These are phyloP conservation scores for Fusarium acutatum DNA, from an alignment of 2,329 filamentous ascomycete genomes.

Conservation along the genomic window DNA sequence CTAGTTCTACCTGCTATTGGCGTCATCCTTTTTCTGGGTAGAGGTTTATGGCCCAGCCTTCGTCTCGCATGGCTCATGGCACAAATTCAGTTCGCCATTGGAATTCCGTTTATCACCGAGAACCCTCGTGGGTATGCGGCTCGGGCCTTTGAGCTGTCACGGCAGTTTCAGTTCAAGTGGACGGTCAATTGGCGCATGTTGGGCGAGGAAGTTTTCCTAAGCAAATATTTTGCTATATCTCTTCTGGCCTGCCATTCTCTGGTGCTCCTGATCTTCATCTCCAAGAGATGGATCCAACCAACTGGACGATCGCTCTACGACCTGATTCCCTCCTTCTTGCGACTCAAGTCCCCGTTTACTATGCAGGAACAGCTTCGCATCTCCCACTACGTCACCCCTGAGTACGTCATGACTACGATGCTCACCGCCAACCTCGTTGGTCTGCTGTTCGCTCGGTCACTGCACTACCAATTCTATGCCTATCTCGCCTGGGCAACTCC, in stretches of 20 bases:
- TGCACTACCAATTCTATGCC: conserved; percentile 96
- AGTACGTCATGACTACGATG: conserved; percentile 79
- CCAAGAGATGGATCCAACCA: conserved; percentile 76
- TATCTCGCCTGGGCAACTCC: conserved; percentile 92
- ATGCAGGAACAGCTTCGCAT: conserved; percentile 64
- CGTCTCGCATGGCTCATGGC: conserved; percentile 75
- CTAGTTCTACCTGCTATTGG: conserved; percentile 84
- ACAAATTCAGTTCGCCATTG: conserved; percentile 77
- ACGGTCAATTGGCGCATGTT: conserved; percentile 99
- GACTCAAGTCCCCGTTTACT: conserved; percentile 55
- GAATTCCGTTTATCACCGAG: conserved; percentile 72
- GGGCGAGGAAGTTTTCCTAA: conserved; percentile 82
- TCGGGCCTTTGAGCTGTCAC: conserved; percentile 88
- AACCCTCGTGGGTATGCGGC: conserved; percentile 78
- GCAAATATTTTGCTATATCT: conserved; percentile 69
- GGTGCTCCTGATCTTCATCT: conserved; percentile 73
- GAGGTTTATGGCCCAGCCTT: conserved; percentile 72
- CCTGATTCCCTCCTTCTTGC: conserved; percentile 59
- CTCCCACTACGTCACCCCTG: conserved; percentile 68
- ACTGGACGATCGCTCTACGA: conserved; percentile 65
- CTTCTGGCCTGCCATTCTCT: conserved; percentile 72
- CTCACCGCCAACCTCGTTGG: conserved; percentile 81
- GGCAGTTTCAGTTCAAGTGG: conserved; percentile 96
- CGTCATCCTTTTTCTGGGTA: conserved; percentile 76
- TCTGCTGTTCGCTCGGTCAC: conserved; percentile 83